Conservation (phyloP, 305 asterid species). For the Withania somnifera region DNA sequence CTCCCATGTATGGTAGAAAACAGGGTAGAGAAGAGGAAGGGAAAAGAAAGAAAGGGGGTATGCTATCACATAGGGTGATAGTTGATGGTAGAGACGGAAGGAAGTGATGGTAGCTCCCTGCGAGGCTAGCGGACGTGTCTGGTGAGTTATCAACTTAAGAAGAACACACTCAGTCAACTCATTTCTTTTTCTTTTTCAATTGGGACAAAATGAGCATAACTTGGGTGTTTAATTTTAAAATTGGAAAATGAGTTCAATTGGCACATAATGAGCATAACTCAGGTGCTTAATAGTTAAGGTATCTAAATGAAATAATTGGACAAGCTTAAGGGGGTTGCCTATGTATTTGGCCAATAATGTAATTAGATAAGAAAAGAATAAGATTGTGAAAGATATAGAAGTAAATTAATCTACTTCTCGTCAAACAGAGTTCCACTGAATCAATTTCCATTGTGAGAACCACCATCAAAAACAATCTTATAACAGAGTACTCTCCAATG, state of each 20-base stretch:
- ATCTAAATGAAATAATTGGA: not conserved
- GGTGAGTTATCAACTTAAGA: no score
- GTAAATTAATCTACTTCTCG: not conserved
- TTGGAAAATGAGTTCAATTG: not conserved
- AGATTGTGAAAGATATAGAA: not conserved
- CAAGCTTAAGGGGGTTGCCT: not conserved
- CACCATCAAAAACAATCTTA: not conserved
- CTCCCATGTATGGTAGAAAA: no score
- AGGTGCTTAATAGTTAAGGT: not conserved
- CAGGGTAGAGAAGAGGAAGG: no score
- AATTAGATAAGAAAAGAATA: not conserved
- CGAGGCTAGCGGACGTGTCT: no score
- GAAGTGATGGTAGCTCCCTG: no score
- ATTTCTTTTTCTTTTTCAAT: not conserved
- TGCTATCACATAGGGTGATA: no score
- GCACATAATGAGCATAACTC: not conserved
- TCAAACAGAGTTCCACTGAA: not conserved
- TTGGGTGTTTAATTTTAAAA: not conserved
- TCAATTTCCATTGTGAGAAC: not conserved
- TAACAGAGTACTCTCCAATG: not conserved
- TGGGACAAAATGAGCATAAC: not conserved
- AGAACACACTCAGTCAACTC: no score
- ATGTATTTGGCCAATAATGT: not conserved
- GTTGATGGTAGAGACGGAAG: no score
- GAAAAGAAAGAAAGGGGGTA: no score